phyloP scores from a whole-genome alignment of 495 filamentous ascomycete species.

The Penicillium nucicola region DNA sequence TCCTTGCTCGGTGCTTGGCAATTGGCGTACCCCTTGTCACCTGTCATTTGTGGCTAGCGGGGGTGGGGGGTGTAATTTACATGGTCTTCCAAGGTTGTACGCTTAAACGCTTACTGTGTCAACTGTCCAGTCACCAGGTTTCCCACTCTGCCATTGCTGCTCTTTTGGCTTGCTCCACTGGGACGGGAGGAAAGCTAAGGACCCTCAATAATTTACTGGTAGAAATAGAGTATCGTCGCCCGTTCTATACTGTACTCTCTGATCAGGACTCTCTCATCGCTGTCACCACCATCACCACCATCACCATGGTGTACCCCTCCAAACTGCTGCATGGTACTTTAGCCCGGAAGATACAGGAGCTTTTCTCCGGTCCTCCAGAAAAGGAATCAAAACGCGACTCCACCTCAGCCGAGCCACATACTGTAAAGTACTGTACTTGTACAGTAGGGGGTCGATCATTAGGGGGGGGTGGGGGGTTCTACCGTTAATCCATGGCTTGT shows the following conservation, averaged over 20 bases:
- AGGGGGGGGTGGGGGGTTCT: neutral
- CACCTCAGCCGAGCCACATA: conserved; percentile 7
- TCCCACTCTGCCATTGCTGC: no score
- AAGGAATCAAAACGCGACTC: neutral
- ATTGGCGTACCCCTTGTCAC: neutral
- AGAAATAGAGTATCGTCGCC: no score
- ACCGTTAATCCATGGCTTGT: neutral
- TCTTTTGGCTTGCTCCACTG: no score
- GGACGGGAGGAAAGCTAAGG: neutral
- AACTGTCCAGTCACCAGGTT: no score
- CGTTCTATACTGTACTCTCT: no score
- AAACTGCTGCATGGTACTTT: conserved; percentile 14
- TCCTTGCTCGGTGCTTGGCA: no score
- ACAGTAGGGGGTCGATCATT: neutral
- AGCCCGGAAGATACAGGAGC: conserved; percentile 2
- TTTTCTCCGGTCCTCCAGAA: neutral
- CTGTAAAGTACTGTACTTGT: no score
- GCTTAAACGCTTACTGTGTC: no score
- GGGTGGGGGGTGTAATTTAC: neutral
- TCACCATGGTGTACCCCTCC: neutral
- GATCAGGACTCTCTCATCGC: neutral
- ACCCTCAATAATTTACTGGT: no score
- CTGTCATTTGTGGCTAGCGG: conserved; percentile 5
- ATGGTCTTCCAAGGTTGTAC: no score
- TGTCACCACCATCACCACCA: no score